Conservation (phyloP, 129 eudicot genomes). For the Artemisia argyi region DNA sequence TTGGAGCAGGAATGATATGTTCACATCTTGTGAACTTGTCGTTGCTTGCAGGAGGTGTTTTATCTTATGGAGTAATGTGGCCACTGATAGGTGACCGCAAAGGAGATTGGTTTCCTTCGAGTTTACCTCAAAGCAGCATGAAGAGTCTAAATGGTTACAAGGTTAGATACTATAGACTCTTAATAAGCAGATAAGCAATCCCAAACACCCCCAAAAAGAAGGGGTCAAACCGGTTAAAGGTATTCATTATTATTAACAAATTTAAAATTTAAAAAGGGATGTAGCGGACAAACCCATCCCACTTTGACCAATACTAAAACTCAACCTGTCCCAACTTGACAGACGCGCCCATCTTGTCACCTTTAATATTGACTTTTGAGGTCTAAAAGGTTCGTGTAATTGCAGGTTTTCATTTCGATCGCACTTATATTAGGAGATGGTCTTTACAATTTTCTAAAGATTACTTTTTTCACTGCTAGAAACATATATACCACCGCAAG, state of each 20-base stretch:
- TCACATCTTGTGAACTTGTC: conserved; percentile 93
- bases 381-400: conserved; percentile 9
- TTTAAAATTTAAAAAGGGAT: not conserved
- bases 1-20: conserved; percentile 98
- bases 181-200: not conserved
- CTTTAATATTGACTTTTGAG: not conserved
- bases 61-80: conserved; percentile 95
- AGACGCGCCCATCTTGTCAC: not conserved
- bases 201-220: not conserved
- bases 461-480: conserved; percentile 52
- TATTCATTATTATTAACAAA: not conserved
- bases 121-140: conserved; percentile 73
- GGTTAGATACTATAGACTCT: conserved; percentile 25
- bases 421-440: conserved; percentile 91
- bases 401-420: conserved; percentile 86
- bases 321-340: not conserved
- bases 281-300: not conserved
- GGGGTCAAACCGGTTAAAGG: not conserved
- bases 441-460: conserved; percentile 78
- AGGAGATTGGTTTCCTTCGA: conserved; percentile 70
- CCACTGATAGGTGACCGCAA: conserved; percentile 60
- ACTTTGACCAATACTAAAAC: not conserved
- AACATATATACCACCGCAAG: conserved; percentile 52
- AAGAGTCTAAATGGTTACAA: conserved; percentile 89
- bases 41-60: conserved; percentile 79